Conservation (phyloP, 345 rosid genomes). For the Excoecaria cochinchinensis region DNA sequence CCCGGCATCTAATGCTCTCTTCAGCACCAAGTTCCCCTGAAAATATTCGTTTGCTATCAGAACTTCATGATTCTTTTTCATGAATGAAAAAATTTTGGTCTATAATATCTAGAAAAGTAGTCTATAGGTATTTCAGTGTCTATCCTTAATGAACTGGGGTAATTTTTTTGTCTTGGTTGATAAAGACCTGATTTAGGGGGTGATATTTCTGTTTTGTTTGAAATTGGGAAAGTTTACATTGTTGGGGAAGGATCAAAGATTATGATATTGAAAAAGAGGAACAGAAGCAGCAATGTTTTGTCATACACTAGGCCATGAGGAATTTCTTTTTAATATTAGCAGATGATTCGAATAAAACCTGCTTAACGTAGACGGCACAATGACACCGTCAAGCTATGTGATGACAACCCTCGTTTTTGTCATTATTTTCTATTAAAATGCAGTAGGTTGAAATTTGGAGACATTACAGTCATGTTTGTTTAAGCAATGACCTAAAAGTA, state of each 20-base stretch:
- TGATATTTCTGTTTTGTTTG: background rate
- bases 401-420: no score
- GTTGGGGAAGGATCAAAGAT: no score
- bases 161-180: background rate
- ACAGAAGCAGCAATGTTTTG: slow-evolving; percentile 7
- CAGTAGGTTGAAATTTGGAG: no score
- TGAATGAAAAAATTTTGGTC: slow-evolving; percentile 28
- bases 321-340: slow-evolving; percentile 1
- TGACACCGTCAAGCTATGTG: no score
- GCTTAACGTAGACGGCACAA: no score
- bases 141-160: background rate
- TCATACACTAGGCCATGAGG: background rate
- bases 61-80: slow-evolving; percentile 15
- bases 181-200: background rate
- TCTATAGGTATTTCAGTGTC: background rate
- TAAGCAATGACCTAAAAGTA: no score
- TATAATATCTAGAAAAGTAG: slow-evolving; percentile 5
- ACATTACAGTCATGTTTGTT: no score
- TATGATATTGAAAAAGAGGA: background rate
- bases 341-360: background rate
- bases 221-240: background rate
- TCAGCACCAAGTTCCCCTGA: slow-evolving; percentile 45
- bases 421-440: no score
- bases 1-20: slow-evolving; percentile 43
- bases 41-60: background rate